Evolutionary conservation across 495 filamentous ascomycete genomes (phyloP).

Genomic region (Daldinia vernicosa): DNA sequence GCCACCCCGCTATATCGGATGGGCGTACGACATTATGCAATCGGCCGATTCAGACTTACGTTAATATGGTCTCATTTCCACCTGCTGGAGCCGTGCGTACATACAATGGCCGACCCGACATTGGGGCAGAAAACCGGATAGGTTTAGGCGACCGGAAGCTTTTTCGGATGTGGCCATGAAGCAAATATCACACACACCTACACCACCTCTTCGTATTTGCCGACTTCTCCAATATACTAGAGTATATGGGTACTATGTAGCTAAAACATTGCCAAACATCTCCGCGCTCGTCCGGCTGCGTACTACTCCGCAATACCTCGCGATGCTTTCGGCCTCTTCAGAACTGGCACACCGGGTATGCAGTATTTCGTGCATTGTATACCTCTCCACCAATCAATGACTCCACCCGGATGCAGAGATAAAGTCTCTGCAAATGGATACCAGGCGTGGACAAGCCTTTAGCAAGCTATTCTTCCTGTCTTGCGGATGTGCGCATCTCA

Average conservation of each 20-base stretch:
- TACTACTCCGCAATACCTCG: conserved; percentile 24
- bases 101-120: conserved; percentile 36
- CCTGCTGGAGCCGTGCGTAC: conserved; percentile 30
- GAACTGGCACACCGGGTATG: conserved; percentile 40
- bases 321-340: conserved; percentile 31
- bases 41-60: conserved; percentile 42
- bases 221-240: conserved; percentile 35
- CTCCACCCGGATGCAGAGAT: conserved; percentile 44
- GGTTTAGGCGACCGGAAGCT: conserved; percentile 36
- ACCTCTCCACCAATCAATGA: conserved; percentile 35
- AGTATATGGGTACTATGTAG: conserved; percentile 33
- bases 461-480: conserved; percentile 25
- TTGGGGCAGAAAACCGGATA: conserved; percentile 33
- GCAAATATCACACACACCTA: conserved; percentile 24
- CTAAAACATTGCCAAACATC: conserved; percentile 26
- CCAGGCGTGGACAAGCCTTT: conserved; percentile 23
- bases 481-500: conserved; percentile 22
- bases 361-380: conserved; percentile 48
- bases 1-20: conserved; percentile 39
- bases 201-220: conserved; percentile 38
- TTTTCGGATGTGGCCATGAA: conserved; percentile 40
- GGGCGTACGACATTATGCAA: conserved; percentile 42
- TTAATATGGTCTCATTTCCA: conserved; percentile 38
- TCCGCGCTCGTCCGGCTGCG: conserved; percentile 24
- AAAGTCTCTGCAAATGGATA: conserved; percentile 28